phyloP scores from a whole-genome alignment of 495 filamentous ascomycete genomes.

The Lophiotrema nucula region DNA sequence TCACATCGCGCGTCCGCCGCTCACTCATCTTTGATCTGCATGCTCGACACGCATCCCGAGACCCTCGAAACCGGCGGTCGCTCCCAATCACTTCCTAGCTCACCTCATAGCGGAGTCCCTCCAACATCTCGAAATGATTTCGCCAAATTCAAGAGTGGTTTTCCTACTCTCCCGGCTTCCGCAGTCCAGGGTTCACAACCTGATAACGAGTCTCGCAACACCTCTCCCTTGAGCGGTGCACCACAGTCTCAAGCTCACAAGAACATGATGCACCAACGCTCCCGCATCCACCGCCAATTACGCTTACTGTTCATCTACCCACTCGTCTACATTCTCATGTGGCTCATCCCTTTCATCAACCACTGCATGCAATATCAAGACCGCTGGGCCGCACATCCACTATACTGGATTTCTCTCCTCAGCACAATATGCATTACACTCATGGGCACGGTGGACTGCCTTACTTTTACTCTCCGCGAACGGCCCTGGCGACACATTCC shows the following conservation, averaged over 20 bases:
- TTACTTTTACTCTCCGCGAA: constrained; percentile 64
- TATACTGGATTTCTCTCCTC: constrained; percentile 55
- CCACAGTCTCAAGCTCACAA: constrained; percentile 12
- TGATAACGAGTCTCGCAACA: not conserved
- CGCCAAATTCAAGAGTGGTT: not conserved
- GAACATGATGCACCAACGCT: constrained; percentile 36
- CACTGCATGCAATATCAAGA: constrained; percentile 62
- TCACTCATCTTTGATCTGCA: not conserved
- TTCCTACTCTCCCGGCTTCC: not conserved
- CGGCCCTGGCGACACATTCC: constrained; percentile 65
- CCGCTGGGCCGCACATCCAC: constrained; percentile 49
- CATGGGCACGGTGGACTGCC: constrained; percentile 66
- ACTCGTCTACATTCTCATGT: constrained; percentile 66
- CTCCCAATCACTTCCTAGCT: constrained; percentile 2
- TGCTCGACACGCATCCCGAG: not conserved
- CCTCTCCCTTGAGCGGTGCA: not conserved
- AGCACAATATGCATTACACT: constrained; percentile 55
- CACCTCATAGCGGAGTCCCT: not conserved
- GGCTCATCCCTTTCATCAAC: constrained; percentile 67
- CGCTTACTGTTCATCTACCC: constrained; percentile 72
- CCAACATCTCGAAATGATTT: too few relatives aligned
- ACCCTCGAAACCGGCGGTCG: not conserved
- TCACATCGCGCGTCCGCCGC: constrained; percentile 9
- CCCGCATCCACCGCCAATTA: constrained; percentile 63
- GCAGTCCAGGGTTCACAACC: not conserved